phyloP scores from a whole-genome alignment of 1,139 yeast genomes.

The Arxiozyma slooffiae region DNA sequence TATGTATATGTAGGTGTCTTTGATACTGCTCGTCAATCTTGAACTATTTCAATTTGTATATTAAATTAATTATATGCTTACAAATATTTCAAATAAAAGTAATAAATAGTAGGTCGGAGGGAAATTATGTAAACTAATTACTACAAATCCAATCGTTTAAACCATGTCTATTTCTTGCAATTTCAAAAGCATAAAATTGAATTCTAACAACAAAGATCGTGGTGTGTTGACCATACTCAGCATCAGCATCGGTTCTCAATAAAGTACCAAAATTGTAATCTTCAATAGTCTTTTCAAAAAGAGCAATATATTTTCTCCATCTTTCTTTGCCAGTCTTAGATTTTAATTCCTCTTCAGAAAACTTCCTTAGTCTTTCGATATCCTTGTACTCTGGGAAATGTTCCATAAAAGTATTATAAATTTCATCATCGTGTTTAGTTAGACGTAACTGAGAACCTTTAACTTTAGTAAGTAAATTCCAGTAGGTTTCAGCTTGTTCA shows the following conservation, averaged over 20 bases:
- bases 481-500: constrained; percentile 88
- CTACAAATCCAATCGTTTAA: constrained; percentile 77
- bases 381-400: constrained; percentile 78
- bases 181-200: constrained; percentile 91
- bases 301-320: constrained; percentile 85
- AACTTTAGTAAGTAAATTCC: constrained; percentile 64
- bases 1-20: not conserved
- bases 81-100: not conserved
- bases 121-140: constrained; percentile 8
- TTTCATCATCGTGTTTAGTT: constrained; percentile 75
- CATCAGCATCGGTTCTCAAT: constrained; percentile 57
- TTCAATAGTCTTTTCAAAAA: constrained; percentile 65
- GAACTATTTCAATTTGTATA: not conserved
- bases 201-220: constrained; percentile 87
- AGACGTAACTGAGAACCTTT: constrained; percentile 72
- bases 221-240: constrained; percentile 73
- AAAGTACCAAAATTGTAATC: constrained; percentile 95
- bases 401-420: constrained; percentile 54
- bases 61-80: not conserved
- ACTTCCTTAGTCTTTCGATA: constrained; percentile 44
- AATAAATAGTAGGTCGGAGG: not conserved
- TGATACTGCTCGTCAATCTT: not conserved
- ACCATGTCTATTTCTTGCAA: constrained; percentile 83
- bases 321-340: constrained; percentile 66
- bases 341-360: constrained; percentile 78